These are phyloP conservation scores for Silybum marianum DNA, from an alignment of 129 eudicot species.

Conservation along the genomic window DNA sequence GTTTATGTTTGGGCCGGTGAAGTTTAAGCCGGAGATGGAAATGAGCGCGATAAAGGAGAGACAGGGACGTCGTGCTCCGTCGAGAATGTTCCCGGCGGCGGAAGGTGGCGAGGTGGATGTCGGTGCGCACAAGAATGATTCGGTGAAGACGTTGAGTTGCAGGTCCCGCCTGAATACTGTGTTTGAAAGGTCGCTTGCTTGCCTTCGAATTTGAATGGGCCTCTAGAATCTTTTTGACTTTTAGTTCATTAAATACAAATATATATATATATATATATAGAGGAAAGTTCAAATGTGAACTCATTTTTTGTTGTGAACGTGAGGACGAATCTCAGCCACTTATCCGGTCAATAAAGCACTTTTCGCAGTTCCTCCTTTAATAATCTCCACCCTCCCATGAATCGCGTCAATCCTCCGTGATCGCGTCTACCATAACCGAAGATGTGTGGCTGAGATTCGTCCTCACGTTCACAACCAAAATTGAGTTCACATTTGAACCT, in stretches of 20 bases:
- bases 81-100: constrained; percentile 35
- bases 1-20: constrained; percentile 71
- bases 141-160: constrained; percentile 34
- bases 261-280: too few species aligned
- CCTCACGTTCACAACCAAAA: too few species aligned
- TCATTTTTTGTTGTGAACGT: too few species aligned
- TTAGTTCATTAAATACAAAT: not conserved
- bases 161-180: constrained; percentile 45
- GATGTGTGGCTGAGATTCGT: too few species aligned
- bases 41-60: constrained; percentile 60
- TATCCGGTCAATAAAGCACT: too few species aligned
- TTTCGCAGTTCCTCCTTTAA: too few species aligned
- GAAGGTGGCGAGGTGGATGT: constrained; percentile 17
- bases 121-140: constrained; percentile 11
- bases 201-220: constrained; percentile 29
- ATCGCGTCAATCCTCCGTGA: too few species aligned
- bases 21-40: constrained; percentile 72
- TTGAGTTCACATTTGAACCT: too few species aligned
- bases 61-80: constrained; percentile 44
- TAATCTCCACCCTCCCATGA: too few species aligned
- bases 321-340: too few species aligned
- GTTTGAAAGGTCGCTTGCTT: constrained; percentile 59
- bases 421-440: too few species aligned
- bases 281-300: too few species aligned
- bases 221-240: constrained; percentile 1